phyloP scores from a whole-genome alignment of 352 stramenopile species.

The Phytophthora sp. region DNA sequence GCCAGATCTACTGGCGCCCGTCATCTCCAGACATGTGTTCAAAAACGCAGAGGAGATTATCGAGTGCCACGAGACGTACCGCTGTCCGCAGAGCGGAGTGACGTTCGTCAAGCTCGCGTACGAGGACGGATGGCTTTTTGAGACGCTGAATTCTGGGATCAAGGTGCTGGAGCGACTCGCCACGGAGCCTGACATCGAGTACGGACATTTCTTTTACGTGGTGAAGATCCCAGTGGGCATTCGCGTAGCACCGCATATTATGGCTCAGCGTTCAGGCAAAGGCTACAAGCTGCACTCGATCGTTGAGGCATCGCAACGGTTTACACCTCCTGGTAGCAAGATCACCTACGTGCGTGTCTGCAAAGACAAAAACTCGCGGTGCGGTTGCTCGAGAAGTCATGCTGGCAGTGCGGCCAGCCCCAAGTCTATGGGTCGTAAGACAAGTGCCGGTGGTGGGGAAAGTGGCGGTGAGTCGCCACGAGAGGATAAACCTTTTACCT shows the following conservation, averaged over 20 bases:
- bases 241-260: constrained; percentile 82
- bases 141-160: constrained; percentile 84
- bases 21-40: constrained; percentile 70
- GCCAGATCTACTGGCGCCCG: constrained; percentile 72
- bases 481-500: constrained; percentile 20
- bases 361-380: constrained; percentile 73
- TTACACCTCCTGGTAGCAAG: constrained; percentile 80
- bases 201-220: constrained; percentile 86
- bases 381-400: constrained; percentile 58
- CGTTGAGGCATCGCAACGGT: constrained; percentile 82
- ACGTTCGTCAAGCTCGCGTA: constrained; percentile 86
- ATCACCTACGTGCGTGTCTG: constrained; percentile 88
- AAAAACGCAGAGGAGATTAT: constrained; percentile 88
- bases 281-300: constrained; percentile 85
- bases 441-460: constrained; percentile 16
- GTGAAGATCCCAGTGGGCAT: constrained; percentile 86
- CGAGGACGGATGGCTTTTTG: constrained; percentile 84
- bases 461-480: constrained; percentile 1
- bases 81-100: constrained; percentile 73
- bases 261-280: constrained; percentile 81
- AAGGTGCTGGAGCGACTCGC: constrained; percentile 72
- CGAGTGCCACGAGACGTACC: constrained; percentile 69
- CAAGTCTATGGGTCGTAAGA: constrained; percentile 25
- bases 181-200: constrained; percentile 65
- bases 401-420: constrained; percentile 30